These are phyloP conservation scores for Phytophthora pini DNA, from an alignment of 352 stramenopile genomes.

Conservation along the genomic window DNA sequence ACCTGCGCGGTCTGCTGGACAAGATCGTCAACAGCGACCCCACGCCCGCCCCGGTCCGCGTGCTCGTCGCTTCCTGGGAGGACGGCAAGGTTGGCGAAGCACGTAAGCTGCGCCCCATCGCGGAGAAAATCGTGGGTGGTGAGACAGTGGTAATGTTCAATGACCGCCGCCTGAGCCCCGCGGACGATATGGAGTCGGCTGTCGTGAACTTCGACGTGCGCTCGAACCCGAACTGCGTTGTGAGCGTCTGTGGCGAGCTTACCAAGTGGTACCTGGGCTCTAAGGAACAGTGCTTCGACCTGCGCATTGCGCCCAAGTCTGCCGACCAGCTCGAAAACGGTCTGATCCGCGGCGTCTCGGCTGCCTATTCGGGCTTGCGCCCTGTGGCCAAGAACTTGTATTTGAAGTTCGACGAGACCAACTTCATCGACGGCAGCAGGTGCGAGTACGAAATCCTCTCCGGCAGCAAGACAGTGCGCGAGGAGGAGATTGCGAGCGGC, in stretches of 20 bases:
- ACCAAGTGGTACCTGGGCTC: conserved; percentile 70
- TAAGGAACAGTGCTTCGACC: conserved; percentile 74
- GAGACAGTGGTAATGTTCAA: conserved; percentile 79
- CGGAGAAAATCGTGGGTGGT: conserved; percentile 64
- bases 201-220: conserved; percentile 77
- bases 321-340: conserved; percentile 57
- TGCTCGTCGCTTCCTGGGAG: conserved; percentile 48
- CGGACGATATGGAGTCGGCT: conserved; percentile 57
- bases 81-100: conserved; percentile 25
- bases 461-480: conserved; percentile 64
- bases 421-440: conserved; percentile 72
- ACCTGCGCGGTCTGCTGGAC: conserved; percentile 49
- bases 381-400: conserved; percentile 73
- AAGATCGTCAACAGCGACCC: conserved; percentile 36
- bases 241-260: conserved; percentile 71
- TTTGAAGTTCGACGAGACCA: conserved; percentile 80
- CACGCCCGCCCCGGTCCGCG: conserved; percentile 39
- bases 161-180: conserved; percentile 45
- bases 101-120: conserved; percentile 38
- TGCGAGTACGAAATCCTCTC: conserved; percentile 78
- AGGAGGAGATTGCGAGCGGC: conserved; percentile 25
- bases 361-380: conserved; percentile 55
- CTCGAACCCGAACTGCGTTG: conserved; percentile 73
- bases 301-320: conserved; percentile 75
- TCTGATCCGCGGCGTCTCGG: conserved; percentile 73